These are phyloP conservation scores for Boletus edulis DNA, from an alignment of 768 basidiomycete genomes.

Conservation along the genomic window DNA sequence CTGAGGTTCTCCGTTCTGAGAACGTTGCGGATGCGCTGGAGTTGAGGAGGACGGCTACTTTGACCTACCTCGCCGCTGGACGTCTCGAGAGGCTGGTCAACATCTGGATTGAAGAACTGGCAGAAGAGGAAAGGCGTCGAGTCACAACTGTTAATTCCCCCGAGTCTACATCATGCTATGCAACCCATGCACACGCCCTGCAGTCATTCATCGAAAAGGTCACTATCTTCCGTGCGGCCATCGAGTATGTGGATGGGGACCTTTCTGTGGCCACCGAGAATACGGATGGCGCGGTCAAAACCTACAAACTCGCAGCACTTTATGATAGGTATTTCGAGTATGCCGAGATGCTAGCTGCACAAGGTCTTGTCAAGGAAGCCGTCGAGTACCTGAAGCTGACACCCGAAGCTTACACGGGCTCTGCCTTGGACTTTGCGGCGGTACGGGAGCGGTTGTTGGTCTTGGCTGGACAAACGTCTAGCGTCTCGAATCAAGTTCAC, in stretches of 20 bases:
- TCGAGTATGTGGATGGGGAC: conserved; percentile 74
- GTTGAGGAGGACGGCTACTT: conserved; percentile 81
- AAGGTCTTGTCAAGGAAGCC: conserved; percentile 86
- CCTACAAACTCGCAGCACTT: conserved; percentile 79
- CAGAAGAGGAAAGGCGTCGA: conserved; percentile 72
- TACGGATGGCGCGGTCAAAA: conserved; percentile 43
- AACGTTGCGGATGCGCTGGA: conserved; percentile 35
- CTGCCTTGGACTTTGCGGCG: conserved; percentile 41
- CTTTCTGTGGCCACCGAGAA: conserved; percentile 42
- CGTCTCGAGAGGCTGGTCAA: conserved; percentile 82
- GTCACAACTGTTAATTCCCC: conserved; percentile 38
- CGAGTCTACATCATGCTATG: conserved; percentile 57
- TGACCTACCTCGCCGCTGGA: conserved; percentile 92
- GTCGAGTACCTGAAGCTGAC: conserved; percentile 75
- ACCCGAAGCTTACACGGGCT: conserved; percentile 74
- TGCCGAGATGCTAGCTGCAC: conserved; percentile 85
- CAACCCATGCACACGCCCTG: conserved; percentile 79
- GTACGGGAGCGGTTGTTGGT: conserved; percentile 47
- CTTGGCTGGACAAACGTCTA: conserved; percentile 31
- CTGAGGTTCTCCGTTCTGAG: conserved; percentile 53
- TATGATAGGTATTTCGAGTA: conserved; percentile 97
- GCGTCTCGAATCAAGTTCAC: conserved; percentile 27
- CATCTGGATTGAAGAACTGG: conserved; percentile 90
- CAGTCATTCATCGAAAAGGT: conserved; percentile 98
- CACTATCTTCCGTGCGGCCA: conserved; percentile 87